Evolutionary conservation across 805 yeast genomes (phyloP).

Genomic region (Jamesozyma hellenica): DNA sequence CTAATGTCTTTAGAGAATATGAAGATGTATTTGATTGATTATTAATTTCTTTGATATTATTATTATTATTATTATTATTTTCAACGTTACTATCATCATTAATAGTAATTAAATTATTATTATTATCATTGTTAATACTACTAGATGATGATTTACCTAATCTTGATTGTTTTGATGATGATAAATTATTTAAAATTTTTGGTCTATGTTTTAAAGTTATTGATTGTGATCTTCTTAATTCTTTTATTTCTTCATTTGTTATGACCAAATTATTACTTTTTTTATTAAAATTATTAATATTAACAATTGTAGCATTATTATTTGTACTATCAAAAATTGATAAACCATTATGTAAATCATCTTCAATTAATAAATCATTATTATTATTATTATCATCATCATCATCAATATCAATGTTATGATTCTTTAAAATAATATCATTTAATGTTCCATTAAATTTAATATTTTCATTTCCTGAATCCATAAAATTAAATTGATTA

Average conservation of each 20-base stretch:
- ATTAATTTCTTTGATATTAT: background rate
- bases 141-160: slow-evolving; percentile 5
- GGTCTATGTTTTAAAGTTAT: slow-evolving; percentile 6
- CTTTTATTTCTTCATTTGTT: slow-evolving; percentile 5
- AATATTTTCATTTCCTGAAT: background rate
- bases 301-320: background rate
- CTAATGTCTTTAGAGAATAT: background rate
- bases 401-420: slow-evolving; percentile 3
- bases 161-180: slow-evolving; percentile 1
- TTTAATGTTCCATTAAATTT: background rate
- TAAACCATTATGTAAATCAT: slow-evolving; percentile 8
- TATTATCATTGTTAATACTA: background rate
- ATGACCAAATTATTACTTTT: slow-evolving; percentile 4
- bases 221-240: slow-evolving; percentile 8
- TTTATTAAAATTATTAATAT: slow-evolving; percentile 2
- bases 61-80: background rate
- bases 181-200: background rate
- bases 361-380: slow-evolving; percentile 13
- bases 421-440: slow-evolving; percentile 1
- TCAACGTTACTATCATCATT: background rate
- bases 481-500: background rate
- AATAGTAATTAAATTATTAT: background rate
- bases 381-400: slow-evolving; percentile 11
- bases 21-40: background rate
- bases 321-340: no score